Base-by-base conservation (phyloP, 441 rosid species). In the Croton laevigatus region DNA sequence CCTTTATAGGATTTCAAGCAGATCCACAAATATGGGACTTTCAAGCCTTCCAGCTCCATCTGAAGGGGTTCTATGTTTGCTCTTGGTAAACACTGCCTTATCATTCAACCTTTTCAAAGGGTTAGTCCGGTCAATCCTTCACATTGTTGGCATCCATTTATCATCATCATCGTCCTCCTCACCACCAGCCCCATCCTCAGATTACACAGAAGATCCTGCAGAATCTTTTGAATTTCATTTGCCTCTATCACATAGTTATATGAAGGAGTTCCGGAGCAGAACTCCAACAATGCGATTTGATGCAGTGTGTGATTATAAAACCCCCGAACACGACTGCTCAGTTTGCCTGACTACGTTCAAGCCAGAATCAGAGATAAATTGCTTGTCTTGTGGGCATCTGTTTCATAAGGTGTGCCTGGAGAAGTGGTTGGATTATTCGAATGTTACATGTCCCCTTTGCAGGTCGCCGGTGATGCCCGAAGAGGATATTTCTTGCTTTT, bases 21-120 rank as follows among this genome's bases (percentile, higher is more conserved):
- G 55, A 52, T 67, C 44, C 1, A 3, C 11, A 20, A 59, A 81
- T 65, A 94, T 94, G 97, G 98, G 97, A 79, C 81, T 94, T 49
- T 88, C 95, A 20, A 91, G 89, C 61, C 93, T 91, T 58, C 98
- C 98, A 36, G 79, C 97, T 72, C 97, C 97, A 74, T 94, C 98
- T 58, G 98, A 94, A 83, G 97, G 97, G 82, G 83, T 94, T 63
- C 71, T 94, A 17, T 87, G 97, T 59, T 77, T 91, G 52, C 74
- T 94, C 72, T 71, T 90, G 81, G 95, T 91, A 3, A 90, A 94
- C 88, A 91, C 98, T 5, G 97, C 92, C 23, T 69, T 89, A 54
- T 89, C 96, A 6, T 81, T 91, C 75, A 88, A 93, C 59, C 74
- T 94, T 27, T 81, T 94, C 65, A 91, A 91, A 77, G 89, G 90